These are phyloP conservation scores for Lasiosphaeria ovina DNA, from an alignment of 495 filamentous ascomycete genomes.

Conservation along the genomic window DNA sequence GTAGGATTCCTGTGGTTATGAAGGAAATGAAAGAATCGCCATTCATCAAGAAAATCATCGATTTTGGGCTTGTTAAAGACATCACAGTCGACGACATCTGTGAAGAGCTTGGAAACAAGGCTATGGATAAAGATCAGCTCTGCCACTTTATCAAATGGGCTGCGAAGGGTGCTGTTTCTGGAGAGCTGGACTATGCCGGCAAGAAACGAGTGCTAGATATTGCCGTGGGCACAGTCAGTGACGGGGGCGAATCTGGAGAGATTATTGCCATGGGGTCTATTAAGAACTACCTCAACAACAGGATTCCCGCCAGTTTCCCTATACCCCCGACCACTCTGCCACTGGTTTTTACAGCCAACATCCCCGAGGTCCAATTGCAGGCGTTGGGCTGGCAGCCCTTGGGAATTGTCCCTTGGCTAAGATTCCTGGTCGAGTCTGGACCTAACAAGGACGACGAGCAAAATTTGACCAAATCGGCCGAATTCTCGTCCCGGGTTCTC, in stretches of 20 bases:
- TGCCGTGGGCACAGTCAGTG: slow-evolving; percentile 73
- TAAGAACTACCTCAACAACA: slow-evolving; percentile 67
- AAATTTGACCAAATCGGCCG: slow-evolving; percentile 64
- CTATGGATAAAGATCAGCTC: slow-evolving; percentile 71
- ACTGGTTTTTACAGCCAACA: slow-evolving; percentile 62
- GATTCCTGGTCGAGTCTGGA: slow-evolving; percentile 67
- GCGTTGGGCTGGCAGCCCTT: slow-evolving; percentile 81
- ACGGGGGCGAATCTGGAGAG: slow-evolving; percentile 57
- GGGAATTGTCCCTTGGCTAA: slow-evolving; percentile 77
- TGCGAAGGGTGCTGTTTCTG: slow-evolving; percentile 60
- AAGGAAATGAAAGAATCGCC: slow-evolving; percentile 63
- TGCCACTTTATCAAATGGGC: slow-evolving; percentile 81
- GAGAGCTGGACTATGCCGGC: slow-evolving; percentile 62
- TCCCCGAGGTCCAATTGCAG: slow-evolving; percentile 63
- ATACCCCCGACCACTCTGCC: slow-evolving; percentile 81
- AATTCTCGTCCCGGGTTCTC: slow-evolving; percentile 77
- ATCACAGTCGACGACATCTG: slow-evolving; percentile 85
- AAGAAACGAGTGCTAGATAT: slow-evolving; percentile 69
- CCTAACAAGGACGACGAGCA: slow-evolving; percentile 38
- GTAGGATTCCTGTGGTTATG: slow-evolving; percentile 84
- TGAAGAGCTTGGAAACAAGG: slow-evolving; percentile 71
- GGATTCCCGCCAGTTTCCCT: slow-evolving; percentile 78
- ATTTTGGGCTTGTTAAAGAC: slow-evolving; percentile 75
- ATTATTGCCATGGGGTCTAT: slow-evolving; percentile 77
- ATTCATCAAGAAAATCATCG: slow-evolving; percentile 74